Percentiles rank a stretch among this genome's conserved stretches.
Conservation (phyloP, 257 asterid species). For the Marsdenia floribunda region DNA sequence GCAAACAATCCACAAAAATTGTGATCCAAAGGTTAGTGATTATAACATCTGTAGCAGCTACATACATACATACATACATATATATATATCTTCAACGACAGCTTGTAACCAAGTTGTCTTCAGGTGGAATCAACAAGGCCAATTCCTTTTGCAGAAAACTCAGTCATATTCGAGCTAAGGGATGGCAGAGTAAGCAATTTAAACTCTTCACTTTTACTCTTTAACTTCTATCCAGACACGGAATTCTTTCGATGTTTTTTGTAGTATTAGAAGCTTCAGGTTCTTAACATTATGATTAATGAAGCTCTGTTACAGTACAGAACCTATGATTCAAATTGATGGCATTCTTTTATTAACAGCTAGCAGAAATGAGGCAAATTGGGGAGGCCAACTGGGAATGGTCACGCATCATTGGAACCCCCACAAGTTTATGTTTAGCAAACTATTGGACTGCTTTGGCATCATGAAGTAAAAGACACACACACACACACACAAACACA, state of each 20-base stretch:
- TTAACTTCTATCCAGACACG: no score
- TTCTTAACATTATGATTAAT: no score
- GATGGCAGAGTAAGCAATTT: slow-evolving; percentile 75
- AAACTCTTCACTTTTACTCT: not conserved
- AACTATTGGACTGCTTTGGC: slow-evolving; percentile 59
- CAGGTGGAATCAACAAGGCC: slow-evolving; percentile 73
- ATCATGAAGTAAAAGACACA: slow-evolving; percentile 20
- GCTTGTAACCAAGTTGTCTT: slow-evolving; percentile 4
- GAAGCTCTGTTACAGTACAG: no score
- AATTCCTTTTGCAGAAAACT: slow-evolving; percentile 55
- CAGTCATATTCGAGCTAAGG: slow-evolving; percentile 67
- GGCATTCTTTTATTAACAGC: slow-evolving; percentile 32
- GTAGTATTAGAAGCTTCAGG: no score
- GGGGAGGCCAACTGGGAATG: slow-evolving; percentile 59
- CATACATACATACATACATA: no score
- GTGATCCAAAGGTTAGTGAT: slow-evolving; percentile 56
- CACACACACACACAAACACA: not conserved
- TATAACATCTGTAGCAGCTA: no score
- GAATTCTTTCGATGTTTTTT: not conserved
- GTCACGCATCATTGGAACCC: slow-evolving; percentile 78
- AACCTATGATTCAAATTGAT: not conserved
- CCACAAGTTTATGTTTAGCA: slow-evolving; percentile 60
- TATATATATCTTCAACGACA: no score
- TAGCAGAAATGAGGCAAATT: slow-evolving; percentile 59
- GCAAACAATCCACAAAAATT: slow-evolving; percentile 26